Evolutionary conservation across 352 stramenopile species (phyloP).

Genomic region (Phytophthora cactorum): DNA sequence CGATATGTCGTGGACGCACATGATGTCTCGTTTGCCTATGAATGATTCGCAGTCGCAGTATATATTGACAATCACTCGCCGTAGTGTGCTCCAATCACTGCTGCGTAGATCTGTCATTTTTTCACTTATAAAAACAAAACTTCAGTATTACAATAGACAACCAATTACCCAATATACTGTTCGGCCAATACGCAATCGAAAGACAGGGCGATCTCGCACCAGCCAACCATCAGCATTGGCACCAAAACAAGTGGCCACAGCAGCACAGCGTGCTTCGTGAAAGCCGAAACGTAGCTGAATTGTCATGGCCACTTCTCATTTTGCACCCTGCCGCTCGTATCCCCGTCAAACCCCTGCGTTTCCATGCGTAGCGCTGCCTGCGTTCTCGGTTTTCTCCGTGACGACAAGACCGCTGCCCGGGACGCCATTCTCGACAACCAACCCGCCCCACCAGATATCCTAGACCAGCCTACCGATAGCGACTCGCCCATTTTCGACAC

Average conservation of each 20-base stretch:
- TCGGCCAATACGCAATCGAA: background rate
- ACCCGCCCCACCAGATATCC: too few relatives aligned
- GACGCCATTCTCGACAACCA: too few relatives aligned
- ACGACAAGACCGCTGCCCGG: too few relatives aligned
- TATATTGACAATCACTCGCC: background rate
- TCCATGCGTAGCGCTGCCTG: background rate
- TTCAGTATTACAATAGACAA: background rate
- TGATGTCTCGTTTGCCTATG: background rate
- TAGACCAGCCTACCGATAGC: too few relatives aligned
- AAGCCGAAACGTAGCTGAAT: background rate
- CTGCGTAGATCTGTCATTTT: background rate
- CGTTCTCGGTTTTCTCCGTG: background rate
- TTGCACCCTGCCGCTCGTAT: background rate
- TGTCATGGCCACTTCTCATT: background rate
- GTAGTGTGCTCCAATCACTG: background rate
- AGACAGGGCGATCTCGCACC: background rate
- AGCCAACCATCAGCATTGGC: background rate
- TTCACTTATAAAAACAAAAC: background rate
- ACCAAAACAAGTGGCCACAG: background rate
- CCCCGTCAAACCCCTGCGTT: background rate
- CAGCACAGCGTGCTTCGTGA: background rate
- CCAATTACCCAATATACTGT: background rate
- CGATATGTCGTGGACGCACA: background rate
- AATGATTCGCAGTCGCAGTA: background rate
- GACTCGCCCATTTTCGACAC: too few relatives aligned